These are phyloP conservation scores for Monoraphidium neglectum DNA, from an alignment of 139 green algal species.

Conservation along the genomic window DNA sequence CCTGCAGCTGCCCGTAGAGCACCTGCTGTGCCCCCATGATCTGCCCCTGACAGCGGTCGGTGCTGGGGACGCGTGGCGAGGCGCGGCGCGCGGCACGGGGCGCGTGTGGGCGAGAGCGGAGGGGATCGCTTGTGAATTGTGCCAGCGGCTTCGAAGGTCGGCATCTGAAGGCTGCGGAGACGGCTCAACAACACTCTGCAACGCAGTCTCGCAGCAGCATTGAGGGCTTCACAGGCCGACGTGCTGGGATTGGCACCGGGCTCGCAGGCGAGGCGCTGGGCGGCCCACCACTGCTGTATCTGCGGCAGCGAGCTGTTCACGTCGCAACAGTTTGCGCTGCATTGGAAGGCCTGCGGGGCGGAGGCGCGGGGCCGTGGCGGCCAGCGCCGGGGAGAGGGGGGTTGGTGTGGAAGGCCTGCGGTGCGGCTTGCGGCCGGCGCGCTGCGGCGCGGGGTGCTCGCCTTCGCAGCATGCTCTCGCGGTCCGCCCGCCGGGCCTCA, in stretches of 20 bases:
- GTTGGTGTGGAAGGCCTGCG: no score
- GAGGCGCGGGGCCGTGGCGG: no score
- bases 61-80: conserved; percentile 2
- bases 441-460: no score
- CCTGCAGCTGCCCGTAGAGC: neutral
- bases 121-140: neutral
- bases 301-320: conserved; percentile 5
- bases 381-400: no score
- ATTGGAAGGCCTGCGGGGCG: conserved; percentile 55
- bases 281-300: conserved; percentile 32
- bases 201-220: neutral
- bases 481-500: no score
- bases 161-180: neutral
- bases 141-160: neutral
- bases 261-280: neutral
- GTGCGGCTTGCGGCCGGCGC: no score
- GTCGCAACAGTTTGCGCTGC: conserved; percentile 51
- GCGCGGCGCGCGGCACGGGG: no score
- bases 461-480: no score
- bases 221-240: neutral
- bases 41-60: conserved; percentile 14
- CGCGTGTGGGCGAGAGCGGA: neutral
- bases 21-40: conserved; percentile 28
- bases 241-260: neutral
- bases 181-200: neutral